Evolutionary conservation across 345 rosid species (phyloP).

Genomic region (Bruguiera gymnorhiza): DNA sequence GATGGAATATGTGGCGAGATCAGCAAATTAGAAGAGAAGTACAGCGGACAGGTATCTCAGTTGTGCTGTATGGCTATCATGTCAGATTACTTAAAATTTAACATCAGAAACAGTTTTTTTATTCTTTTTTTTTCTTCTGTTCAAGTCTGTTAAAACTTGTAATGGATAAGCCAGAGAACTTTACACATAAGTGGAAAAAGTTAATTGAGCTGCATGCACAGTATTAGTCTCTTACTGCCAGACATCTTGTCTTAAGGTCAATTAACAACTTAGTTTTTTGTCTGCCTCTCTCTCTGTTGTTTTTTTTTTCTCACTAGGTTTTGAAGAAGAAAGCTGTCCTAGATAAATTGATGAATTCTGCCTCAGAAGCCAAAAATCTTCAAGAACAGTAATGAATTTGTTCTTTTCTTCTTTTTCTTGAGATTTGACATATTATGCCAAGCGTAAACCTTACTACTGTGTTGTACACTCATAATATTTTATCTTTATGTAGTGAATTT

Average conservation of each 20-base stretch:
- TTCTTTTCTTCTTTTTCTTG: slow-evolving; percentile 20
- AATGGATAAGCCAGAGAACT: neutral
- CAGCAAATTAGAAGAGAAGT: slow-evolving; percentile 54
- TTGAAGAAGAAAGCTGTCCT: slow-evolving; percentile 63
- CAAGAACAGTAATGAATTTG: slow-evolving; percentile 64
- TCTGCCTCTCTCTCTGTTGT: neutral
- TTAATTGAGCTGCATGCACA: too few relatives aligned
- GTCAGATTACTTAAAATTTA: neutral
- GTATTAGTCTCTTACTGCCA: too few relatives aligned
- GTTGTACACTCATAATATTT: slow-evolving; percentile 7
- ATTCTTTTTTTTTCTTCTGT: slow-evolving; percentile 5
- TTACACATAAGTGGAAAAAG: too few relatives aligned
- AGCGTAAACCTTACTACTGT: slow-evolving; percentile 13
- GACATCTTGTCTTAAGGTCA: too few relatives aligned
- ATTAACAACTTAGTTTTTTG: slow-evolving; percentile 3
- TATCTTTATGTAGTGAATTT: slow-evolving; percentile 53
- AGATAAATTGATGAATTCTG: slow-evolving; percentile 57
- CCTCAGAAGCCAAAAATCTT: slow-evolving; percentile 52
- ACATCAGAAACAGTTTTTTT: slow-evolving; percentile 1
- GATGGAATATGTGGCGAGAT: slow-evolving; percentile 61
- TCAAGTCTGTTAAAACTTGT: neutral
- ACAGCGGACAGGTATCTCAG: slow-evolving; percentile 61
- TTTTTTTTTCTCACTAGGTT: slow-evolving; percentile 40
- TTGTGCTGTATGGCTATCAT: slow-evolving; percentile 10
- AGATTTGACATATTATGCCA: slow-evolving; percentile 11